Conservation (phyloP, 495 filamentous ascomycete genomes). For the Aspergillus funiculosus region DNA sequence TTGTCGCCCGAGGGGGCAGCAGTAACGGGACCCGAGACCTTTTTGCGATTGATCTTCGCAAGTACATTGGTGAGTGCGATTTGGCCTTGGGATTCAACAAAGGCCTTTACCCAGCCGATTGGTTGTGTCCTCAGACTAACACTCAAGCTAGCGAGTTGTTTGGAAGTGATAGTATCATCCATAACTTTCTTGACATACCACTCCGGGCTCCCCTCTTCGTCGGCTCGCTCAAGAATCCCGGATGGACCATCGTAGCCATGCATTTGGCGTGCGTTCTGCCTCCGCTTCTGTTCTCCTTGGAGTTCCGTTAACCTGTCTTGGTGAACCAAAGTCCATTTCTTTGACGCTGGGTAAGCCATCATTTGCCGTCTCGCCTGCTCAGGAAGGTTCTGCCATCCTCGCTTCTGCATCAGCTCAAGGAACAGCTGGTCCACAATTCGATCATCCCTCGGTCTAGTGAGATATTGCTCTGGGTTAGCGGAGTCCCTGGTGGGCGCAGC, state of each 20-base stretch:
- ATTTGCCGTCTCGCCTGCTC: slow-evolving; percentile 93
- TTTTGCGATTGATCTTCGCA: slow-evolving; percentile 82
- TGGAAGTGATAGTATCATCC: slow-evolving; percentile 88
- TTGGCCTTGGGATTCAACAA: slow-evolving; percentile 96
- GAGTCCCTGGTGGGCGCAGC: slow-evolving; percentile 40
- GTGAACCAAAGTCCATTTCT: slow-evolving; percentile 97
- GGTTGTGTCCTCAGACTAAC: slow-evolving; percentile 94
- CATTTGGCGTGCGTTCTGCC: slow-evolving; percentile 60
- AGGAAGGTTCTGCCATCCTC: slow-evolving; percentile 94
- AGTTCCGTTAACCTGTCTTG: slow-evolving; percentile 90
- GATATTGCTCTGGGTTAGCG: slow-evolving; percentile 44
- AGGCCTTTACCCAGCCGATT: slow-evolving; percentile 91
- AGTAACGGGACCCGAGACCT: slow-evolving; percentile 64
- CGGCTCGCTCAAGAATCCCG: slow-evolving; percentile 62
- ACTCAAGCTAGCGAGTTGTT: slow-evolving; percentile 84
- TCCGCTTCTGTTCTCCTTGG: slow-evolving; percentile 89
- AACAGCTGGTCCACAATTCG: slow-evolving; percentile 88
- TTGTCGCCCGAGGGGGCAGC: slow-evolving; percentile 66
- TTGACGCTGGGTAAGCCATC: slow-evolving; percentile 83
- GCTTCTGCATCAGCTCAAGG: slow-evolving; percentile 88
- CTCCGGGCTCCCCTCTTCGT: slow-evolving; percentile 93
- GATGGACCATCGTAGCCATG: slow-evolving; percentile 58
- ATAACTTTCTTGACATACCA: slow-evolving; percentile 98
- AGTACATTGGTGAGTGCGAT: slow-evolving; percentile 93
- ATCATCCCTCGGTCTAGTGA: slow-evolving; percentile 74